phyloP scores from a whole-genome alignment of 768 basidiomycete species.

The Lentinula detonsa region DNA sequence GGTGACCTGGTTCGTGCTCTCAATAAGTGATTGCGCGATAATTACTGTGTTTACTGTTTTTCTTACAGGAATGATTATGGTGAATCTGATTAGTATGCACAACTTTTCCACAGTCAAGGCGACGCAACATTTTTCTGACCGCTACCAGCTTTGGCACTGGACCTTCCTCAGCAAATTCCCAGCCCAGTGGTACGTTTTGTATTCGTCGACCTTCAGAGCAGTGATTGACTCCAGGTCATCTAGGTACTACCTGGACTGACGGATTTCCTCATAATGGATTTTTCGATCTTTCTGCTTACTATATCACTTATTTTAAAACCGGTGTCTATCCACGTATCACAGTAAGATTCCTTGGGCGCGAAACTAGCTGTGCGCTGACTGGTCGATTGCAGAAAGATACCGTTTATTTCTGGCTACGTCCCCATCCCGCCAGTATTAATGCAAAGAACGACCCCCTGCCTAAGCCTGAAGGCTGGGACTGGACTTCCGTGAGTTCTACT shows the following conservation, averaged over 20 bases:
- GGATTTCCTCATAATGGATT: constrained; percentile 45
- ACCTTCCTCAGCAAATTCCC: constrained; percentile 40
- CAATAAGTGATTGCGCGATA: no score
- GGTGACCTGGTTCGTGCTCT: constrained; percentile 51
- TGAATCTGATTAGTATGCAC: constrained; percentile 63
- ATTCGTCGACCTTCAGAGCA: background rate
- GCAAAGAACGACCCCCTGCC: constrained; percentile 37
- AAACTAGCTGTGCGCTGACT: background rate
- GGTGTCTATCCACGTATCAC: constrained; percentile 54
- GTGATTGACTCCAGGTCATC: background rate
- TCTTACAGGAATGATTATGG: constrained; percentile 62
- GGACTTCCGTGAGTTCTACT: constrained; percentile 36
- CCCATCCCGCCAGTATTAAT: constrained; percentile 48
- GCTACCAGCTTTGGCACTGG: constrained; percentile 45
- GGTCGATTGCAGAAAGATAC: constrained; percentile 28
- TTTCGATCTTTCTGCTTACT: constrained; percentile 60
- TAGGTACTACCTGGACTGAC: constrained; percentile 34
- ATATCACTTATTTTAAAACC: constrained; percentile 63
- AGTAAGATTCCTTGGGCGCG: constrained; percentile 29
- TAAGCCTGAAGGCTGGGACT: constrained; percentile 44
- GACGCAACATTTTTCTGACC: background rate
- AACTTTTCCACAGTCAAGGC: constrained; percentile 17
- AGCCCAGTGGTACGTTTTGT: constrained; percentile 23
- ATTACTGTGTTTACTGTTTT: no score
- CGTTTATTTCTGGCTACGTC: constrained; percentile 59